These are phyloP conservation scores for Blastobotrys proliferans DNA, from an alignment of 1,139 yeast genomes.

Conservation along the genomic window DNA sequence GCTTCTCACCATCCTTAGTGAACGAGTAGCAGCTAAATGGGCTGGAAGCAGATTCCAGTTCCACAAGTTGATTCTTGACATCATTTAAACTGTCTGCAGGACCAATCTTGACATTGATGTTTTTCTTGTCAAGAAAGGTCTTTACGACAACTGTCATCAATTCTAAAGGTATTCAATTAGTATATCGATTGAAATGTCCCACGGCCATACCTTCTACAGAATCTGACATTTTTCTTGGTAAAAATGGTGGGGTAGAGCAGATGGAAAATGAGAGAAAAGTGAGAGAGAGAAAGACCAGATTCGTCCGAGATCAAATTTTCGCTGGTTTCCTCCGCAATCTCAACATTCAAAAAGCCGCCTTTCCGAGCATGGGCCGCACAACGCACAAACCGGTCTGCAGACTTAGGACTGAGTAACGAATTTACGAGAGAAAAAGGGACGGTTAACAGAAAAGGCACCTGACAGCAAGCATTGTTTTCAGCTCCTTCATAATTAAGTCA, in stretches of 20 bases:
- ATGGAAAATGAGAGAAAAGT: not conserved
- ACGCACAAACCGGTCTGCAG: too few relatives aligned
- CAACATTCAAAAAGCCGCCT: too few relatives aligned
- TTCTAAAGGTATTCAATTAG: slow-evolving; percentile 1
- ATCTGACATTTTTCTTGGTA: slow-evolving; percentile 4
- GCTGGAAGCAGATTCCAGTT: slow-evolving; percentile 53
- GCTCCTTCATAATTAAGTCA: too few relatives aligned
- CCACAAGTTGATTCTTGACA: slow-evolving; percentile 53
- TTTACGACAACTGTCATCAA: slow-evolving; percentile 10
- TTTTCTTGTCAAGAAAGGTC: slow-evolving; percentile 6
- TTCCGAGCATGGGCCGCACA: too few relatives aligned
- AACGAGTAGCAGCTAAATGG: slow-evolving; percentile 57
- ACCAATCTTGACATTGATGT: slow-evolving; percentile 18
- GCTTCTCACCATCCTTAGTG: slow-evolving; percentile 34
- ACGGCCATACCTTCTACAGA: slow-evolving; percentile 1
- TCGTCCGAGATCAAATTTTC: too few relatives aligned
- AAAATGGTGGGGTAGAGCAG: not conserved
- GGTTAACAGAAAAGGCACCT: too few relatives aligned
- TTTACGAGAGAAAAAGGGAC: too few relatives aligned
- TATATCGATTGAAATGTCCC: too few relatives aligned
- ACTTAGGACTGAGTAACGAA: too few relatives aligned
- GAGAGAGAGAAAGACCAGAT: not conserved
- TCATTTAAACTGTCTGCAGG: slow-evolving; percentile 50
- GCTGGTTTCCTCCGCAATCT: too few relatives aligned
- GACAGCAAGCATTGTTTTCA: too few relatives aligned